Evolutionary conservation across 768 basidiomycete species (phyloP), one percentile per base, ranked within the genome.

Genomic region (Tephrocybe rancida): DNA sequence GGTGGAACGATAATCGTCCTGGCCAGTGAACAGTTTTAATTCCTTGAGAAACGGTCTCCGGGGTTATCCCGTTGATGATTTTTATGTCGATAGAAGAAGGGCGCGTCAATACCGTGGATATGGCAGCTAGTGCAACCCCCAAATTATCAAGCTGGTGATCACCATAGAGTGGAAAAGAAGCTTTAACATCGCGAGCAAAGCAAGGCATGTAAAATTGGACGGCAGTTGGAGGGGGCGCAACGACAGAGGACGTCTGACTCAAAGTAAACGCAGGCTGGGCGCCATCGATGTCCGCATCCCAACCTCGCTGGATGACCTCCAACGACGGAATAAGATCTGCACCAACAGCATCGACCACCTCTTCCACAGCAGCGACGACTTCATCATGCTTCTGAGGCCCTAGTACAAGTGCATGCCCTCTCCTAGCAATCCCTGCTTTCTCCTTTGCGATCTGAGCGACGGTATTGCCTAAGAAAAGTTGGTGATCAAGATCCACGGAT

Each of bases 401-500:
- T 0, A 95, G 55, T 14, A 95, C 70, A 57, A 92, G 84, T 1
- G 85, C 80, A 52, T 73, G 76, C 5, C 80, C 83, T 9, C 59
- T 62, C 48, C 91, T 78, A 14, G 86, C 85, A 45, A 98, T 97
- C 1, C 82, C 84, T 0, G 88, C 85, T 67, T 99, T 99, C 65
- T 96, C 90, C 38, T 65, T 72, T 0, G 95, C 83, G 50, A 98
- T 98, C 25, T 76, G 81, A 11, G 73, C 75, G 4, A 94, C 71
- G 0, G 91, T 88, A 49, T 81, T 67, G 0, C 97, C 97, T 22
- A 99, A 78, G 65, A 96, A 94, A 3, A 82, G 81, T 59, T 95
- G 93, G 68, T 98, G 97, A 71, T 99, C 97, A 38, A 98, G 73
- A 68, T 94, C 95, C 19, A 98, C 90, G 2, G 86, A 71, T 0